These are phyloP conservation scores for Lignosus rhinocerotis DNA, from an alignment of 1,284 basidiomycete genomes.

Conservation along the genomic window DNA sequence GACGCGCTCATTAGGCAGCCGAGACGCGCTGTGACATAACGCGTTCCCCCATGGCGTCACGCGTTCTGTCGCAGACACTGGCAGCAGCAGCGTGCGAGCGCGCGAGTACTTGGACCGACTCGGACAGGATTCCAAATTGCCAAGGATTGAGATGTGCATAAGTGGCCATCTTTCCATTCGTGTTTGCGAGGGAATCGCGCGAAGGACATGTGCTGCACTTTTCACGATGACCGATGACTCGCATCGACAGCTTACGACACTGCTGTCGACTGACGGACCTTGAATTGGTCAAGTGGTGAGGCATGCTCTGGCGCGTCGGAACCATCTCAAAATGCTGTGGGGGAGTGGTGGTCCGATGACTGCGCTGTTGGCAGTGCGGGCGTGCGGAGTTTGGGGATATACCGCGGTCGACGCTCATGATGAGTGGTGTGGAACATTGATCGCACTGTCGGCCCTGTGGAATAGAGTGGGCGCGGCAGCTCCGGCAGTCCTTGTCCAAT, in stretches of 20 bases:
- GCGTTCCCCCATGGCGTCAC: slow-evolving; percentile 1
- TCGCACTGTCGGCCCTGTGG: no score
- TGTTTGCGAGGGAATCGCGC: background rate
- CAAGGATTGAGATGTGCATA: background rate
- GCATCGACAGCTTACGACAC: slow-evolving; percentile 7
- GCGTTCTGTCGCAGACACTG: background rate
- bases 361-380: background rate
- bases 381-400: background rate
- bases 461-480: no score
- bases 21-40: slow-evolving; percentile 9
- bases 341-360: slow-evolving; percentile 13
- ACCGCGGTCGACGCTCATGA: background rate
- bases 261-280: slow-evolving; percentile 2
- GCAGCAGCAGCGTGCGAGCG: background rate
- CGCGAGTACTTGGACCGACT: no score
- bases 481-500: no score
- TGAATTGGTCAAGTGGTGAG: background rate
- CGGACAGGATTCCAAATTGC: background rate
- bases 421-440: no score
- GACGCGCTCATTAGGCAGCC: slow-evolving; percentile 13
- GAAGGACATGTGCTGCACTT: background rate
- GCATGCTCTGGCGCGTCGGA: background rate
- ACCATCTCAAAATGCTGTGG: background rate
- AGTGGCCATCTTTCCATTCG: background rate
- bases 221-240: background rate